A percentile compares a stretch with the other conserved stretches of the same genome.
Evolutionary conservation across 305 asterid genomes (phyloP).

Genomic region (Plantago rigida): DNA sequence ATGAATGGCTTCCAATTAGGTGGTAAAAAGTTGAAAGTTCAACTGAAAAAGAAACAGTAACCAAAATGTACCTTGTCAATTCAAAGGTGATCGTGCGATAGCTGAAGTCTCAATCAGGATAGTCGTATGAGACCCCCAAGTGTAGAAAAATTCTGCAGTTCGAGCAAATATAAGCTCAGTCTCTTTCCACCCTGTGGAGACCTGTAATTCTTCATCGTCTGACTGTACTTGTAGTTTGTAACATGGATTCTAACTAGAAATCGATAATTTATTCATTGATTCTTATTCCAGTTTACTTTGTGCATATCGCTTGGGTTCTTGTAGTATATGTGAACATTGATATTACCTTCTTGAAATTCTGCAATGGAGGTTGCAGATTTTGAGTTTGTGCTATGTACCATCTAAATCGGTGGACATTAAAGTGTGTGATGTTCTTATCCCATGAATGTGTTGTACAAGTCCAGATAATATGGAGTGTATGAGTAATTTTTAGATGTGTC

Average conservation of each 20-base stretch:
- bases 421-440: too few species aligned
- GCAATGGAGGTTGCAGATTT: too few species aligned
- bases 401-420: too few species aligned
- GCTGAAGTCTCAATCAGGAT: conserved; percentile 26
- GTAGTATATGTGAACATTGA: too few species aligned
- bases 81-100: conserved; percentile 23
- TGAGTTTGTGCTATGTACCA: too few species aligned
- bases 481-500: too few species aligned
- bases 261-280: conserved; percentile 34
- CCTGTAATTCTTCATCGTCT: conserved; percentile 43
- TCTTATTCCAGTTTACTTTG: conserved; percentile 21
- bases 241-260: conserved; percentile 37
- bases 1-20: conserved; percentile 85
- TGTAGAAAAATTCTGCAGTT: conserved; percentile 26
- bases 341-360: too few species aligned
- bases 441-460: too few species aligned
- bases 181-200: conserved; percentile 30
- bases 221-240: conserved; percentile 29
- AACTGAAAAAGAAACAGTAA: conserved; percentile 70
- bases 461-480: too few species aligned
- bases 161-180: conserved; percentile 11
- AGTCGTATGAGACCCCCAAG: conserved; percentile 23
- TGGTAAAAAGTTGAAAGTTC: conserved; percentile 84
- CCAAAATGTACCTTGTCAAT: conserved; percentile 42
- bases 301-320: conserved; percentile 15